Base-by-base conservation (phyloP, 176 grass and related monocot species). In the Miscanthus lutarioriparius region DNA sequence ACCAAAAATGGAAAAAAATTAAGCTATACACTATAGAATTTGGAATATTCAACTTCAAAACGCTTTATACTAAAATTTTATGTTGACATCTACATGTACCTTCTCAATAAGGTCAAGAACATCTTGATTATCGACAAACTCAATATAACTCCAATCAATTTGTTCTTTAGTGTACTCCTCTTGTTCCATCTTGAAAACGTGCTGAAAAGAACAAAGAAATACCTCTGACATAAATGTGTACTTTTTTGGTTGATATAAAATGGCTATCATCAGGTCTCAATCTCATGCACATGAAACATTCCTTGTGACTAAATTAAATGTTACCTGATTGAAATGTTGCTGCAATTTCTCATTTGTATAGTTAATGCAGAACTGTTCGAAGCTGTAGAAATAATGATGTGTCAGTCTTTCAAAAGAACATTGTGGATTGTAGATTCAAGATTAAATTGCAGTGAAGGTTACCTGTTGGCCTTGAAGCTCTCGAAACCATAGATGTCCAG, bases 151-250 rank as follows among this genome's bases (percentile, higher is more conserved):
- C 96, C 96, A 99, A 88, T 99, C 90, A 78, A 99, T 99, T 90
- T 92, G 86, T 90, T 99, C 96, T 89, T 96, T 99, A 33, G 96
- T 99, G 73, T 99, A 99, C 81, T 99, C 96, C 88, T 99, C 96
- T 83, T 99, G 96, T 82, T 99, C 96, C 96, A 99, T 99, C 88
- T 99, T 99, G 70, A 99, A 99, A 86, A 99, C 96, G 14, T 99
- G 96, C 93, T 99, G 92, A 72, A 93, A 93, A 76, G 65, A 92
- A 80, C 37, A 75, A 12, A 79, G 8, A 83, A 16, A n/a, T 10
- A 86, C 38, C 7, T 87, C 61, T 44, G 78, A 45, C 8, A 67
- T 93, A 56, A 87, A 89, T 66, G 51, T 51, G 65, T 84, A 13
- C 15, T 83, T 40, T 77, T 75, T 53, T 73, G 44, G 45, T 81